Percentiles rank a stretch among this genome's conserved stretches.
Conservation (phyloP, 2,329 filamentous ascomycete species). For the Calonectria hawksworthii region DNA sequence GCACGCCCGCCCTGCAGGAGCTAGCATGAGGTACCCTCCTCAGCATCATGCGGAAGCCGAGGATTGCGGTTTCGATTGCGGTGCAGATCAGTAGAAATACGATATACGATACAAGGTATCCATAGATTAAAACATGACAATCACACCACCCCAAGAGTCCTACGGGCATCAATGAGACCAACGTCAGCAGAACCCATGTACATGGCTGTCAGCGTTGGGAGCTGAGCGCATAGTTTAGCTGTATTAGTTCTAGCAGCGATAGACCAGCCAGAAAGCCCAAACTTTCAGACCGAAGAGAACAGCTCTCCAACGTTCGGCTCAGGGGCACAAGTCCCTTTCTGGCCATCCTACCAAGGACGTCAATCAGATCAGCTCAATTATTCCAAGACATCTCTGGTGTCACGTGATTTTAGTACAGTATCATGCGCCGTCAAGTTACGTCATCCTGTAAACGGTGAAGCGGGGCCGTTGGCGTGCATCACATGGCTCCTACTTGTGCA, state of each 20-base stretch:
- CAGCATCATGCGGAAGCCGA: neutral
- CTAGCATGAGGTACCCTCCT: neutral
- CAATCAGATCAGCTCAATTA: neutral
- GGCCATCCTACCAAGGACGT: neutral
- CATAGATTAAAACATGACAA: neutral
- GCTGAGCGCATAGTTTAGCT: neutral
- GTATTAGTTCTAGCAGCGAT: neutral
- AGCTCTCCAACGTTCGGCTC: too few relatives aligned
- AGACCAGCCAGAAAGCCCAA: neutral
- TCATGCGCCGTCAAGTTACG: conserved; percentile 14
- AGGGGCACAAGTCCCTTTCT: neutral
- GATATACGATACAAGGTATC: neutral
- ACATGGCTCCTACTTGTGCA: conserved; percentile 17
- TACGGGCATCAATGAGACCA: neutral
- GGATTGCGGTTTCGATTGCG: neutral
- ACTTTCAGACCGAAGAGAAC: too few relatives aligned
- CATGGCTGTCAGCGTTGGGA: neutral
- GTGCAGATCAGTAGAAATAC: neutral
- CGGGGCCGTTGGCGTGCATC: conserved; percentile 18
- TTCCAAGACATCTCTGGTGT: neutral
- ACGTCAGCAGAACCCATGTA: neutral
- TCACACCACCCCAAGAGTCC: neutral
- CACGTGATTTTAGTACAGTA: neutral
- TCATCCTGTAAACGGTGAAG: conserved; percentile 16
- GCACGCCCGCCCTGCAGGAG: neutral